Base-by-base conservation (phyloP, 1,284 basidiomycete genomes). In the Fomitopsis palustris region DNA sequence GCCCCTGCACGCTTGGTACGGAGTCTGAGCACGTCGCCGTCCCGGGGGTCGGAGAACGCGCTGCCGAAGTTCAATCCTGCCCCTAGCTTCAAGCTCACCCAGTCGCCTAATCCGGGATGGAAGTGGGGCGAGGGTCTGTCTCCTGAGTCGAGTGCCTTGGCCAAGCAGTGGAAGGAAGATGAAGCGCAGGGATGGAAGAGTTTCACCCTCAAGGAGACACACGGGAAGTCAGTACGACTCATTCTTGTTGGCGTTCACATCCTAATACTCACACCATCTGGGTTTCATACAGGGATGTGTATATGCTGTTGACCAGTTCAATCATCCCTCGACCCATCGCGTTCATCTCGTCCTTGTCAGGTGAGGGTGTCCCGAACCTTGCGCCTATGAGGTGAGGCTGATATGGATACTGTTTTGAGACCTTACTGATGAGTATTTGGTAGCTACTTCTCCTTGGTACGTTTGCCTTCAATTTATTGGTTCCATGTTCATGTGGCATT, bases 261-360 rank as follows among this genome's bases (percentile, higher is more conserved):
- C 41, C 7, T n/a, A 4, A 12, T 12, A 12, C 39, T 42, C 16
- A 54, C 33, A 35, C n/a, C 16, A 16, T 9, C 9, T 39, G 17
- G 25, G 3, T 29, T 12, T 17, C 17, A 14, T 9, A 2, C 64
- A 82, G 81, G 64, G 79, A 81, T 59, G 66, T 77, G 17, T 84
- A 86, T 68, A 74, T 77, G 57, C 68, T 91, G 62, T 72, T 91
- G 72, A 88, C 85, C n/a, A 85, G 85, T 38, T 82, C 81, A 2
- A 80, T 90, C 52, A 73, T 85, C 43, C 90, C 89, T 17, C 80
- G 90, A 45, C 90, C 90, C 4, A 84, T 90, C 56, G 89, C 86
- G 0, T 84, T 92, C 61, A 81, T 91, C n/a, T 90, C 88, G 4
- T 83, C 87, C 5, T 59, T 87, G 25, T 80, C 81, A n/a, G 61